phyloP scores from a whole-genome alignment of 495 filamentous ascomycete genomes.

The Penicillium cosmopolitanum region DNA sequence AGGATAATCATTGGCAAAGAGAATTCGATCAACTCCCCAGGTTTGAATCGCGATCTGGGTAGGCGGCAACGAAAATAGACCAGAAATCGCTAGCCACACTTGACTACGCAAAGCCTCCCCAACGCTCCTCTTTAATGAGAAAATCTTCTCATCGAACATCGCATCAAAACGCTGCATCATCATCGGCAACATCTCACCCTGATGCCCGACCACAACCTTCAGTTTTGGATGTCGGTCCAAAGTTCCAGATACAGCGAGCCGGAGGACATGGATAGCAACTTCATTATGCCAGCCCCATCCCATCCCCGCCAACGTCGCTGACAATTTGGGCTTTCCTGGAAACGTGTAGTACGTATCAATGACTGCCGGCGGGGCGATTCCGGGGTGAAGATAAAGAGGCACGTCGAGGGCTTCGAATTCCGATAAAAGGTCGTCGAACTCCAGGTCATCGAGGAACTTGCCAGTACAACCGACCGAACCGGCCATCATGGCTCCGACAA shows the following conservation, averaged over 20 bases:
- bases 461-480: neutral
- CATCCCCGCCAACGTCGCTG: constrained; percentile 1
- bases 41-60: constrained; percentile 1
- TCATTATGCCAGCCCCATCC: constrained; percentile 8
- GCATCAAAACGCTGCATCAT: constrained; percentile 6
- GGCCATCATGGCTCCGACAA: neutral
- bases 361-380: neutral
- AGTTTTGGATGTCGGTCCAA: neutral
- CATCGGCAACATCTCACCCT: constrained; percentile 3
- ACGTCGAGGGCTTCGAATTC: neutral
- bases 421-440: neutral
- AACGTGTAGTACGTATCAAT: neutral
- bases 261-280: constrained; percentile 2
- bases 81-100: neutral
- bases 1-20: constrained; percentile 2
- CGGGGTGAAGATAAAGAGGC: neutral
- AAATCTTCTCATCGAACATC: constrained; percentile 5
- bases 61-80: neutral
- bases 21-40: neutral
- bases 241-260: constrained; percentile 4
- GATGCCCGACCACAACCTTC: neutral
- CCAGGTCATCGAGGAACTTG: constrained; percentile 1
- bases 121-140: neutral
- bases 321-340: neutral
- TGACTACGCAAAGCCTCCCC: neutral